These are phyloP conservation scores for Geopyxis carbonaria DNA, from an alignment of 495 filamentous ascomycete species.

Conservation along the genomic window DNA sequence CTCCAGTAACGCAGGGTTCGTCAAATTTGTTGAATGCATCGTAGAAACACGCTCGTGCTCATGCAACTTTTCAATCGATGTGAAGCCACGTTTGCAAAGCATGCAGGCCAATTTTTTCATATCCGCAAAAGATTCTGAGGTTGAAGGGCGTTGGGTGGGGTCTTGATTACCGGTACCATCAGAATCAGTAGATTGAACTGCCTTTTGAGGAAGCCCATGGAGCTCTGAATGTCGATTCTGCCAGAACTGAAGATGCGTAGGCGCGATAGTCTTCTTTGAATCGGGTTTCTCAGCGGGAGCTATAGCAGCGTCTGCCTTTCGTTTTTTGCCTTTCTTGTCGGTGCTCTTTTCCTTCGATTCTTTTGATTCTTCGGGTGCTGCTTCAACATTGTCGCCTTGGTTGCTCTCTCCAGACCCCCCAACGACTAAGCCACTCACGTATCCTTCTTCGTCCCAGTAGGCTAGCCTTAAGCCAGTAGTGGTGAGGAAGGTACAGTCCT, in stretches of 20 bases:
- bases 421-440: slow-evolving; percentile 48
- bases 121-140: slow-evolving; percentile 48
- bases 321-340: slow-evolving; percentile 49
- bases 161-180: background rate
- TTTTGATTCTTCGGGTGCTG: slow-evolving; percentile 20
- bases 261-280: slow-evolving; percentile 30
- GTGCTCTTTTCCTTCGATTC: slow-evolving; percentile 25
- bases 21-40: slow-evolving; percentile 54
- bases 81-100: slow-evolving; percentile 60
- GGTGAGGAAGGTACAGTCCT: slow-evolving; percentile 53
- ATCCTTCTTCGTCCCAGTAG: slow-evolving; percentile 76
- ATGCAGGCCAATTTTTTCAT: slow-evolving; percentile 54
- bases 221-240: slow-evolving; percentile 71
- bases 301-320: slow-evolving; percentile 39
- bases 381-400: slow-evolving; percentile 28
- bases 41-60: slow-evolving; percentile 61
- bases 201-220: slow-evolving; percentile 37
- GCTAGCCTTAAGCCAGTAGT: slow-evolving; percentile 48
- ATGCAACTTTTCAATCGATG: slow-evolving; percentile 47
- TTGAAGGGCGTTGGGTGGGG: no score
- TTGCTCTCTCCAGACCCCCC: no score
- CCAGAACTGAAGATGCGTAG: slow-evolving; percentile 72
- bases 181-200: background rate
- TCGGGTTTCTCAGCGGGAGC: slow-evolving; percentile 27
- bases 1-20: slow-evolving; percentile 39